phyloP scores from a whole-genome alignment of 768 basidiomycete species.

The Xanthoconium purpureum region DNA sequence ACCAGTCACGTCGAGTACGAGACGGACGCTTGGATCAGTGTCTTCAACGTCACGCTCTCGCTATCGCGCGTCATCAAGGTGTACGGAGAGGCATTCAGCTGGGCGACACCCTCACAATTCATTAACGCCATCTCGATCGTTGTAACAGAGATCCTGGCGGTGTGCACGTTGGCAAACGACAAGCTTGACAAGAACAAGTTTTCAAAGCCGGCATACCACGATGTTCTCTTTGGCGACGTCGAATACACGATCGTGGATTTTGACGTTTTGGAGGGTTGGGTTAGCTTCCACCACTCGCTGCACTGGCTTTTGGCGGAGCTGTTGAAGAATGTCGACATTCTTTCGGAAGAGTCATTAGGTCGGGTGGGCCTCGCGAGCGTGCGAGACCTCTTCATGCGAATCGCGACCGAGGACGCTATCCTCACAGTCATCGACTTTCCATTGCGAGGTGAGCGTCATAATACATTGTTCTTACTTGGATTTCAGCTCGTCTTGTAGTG shows the following conservation, averaged over 20 bases:
- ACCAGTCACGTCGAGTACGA: constrained; percentile 92
- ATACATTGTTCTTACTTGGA: background rate
- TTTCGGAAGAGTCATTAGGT: constrained; percentile 52
- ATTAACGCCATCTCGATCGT: constrained; percentile 66
- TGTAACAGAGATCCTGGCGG: constrained; percentile 66
- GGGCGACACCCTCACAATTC: constrained; percentile 55
- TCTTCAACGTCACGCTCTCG: constrained; percentile 92
- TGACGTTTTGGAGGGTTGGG: constrained; percentile 75
- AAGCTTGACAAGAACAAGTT: constrained; percentile 69
- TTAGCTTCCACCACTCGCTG: constrained; percentile 90
- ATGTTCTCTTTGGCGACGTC: constrained; percentile 59
- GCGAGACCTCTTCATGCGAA: constrained; percentile 57
- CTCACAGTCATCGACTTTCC: constrained; percentile 86
- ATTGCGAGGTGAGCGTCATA: constrained; percentile 62
- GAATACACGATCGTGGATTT: constrained; percentile 68
- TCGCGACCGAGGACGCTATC: constrained; percentile 64
- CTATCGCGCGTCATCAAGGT: constrained; percentile 85
- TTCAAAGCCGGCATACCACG: constrained; percentile 57
- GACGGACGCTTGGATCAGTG: constrained; percentile 93
- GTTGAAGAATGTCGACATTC: constrained; percentile 74
- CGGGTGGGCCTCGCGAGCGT: constrained; percentile 53
- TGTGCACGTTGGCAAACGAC: constrained; percentile 65
- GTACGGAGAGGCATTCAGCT: constrained; percentile 80
- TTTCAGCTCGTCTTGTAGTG: constrained; percentile 42
- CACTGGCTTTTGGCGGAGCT: constrained; percentile 90